Evolutionary conservation across 2,329 filamentous ascomycete genomes (phyloP).

Genomic region (Epicoccum nigrum): DNA sequence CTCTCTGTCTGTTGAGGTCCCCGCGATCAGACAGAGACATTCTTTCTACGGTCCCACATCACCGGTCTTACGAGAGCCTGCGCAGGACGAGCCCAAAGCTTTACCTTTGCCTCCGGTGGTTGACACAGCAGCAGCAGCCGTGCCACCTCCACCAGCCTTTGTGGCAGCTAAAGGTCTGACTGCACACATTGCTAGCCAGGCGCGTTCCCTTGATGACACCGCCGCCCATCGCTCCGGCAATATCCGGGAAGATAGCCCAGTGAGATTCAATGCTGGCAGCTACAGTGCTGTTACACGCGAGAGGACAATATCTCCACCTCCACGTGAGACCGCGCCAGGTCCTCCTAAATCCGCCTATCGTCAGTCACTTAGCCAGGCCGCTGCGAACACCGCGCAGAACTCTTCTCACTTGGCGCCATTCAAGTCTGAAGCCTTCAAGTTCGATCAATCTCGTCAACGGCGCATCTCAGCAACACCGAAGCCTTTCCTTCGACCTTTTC

Average conservation of each 20-base stretch:
- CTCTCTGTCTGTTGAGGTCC: slow-evolving; percentile 25
- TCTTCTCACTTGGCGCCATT: slow-evolving; percentile 14
- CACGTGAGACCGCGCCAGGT: slow-evolving; percentile 32
- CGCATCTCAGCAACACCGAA: slow-evolving; percentile 44
- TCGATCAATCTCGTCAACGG: slow-evolving; percentile 21
- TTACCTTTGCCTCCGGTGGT: neutral
- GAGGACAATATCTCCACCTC: slow-evolving; percentile 38
- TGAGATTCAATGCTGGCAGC: slow-evolving; percentile 32
- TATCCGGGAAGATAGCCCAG: slow-evolving; percentile 26
- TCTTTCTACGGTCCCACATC: slow-evolving; percentile 40
- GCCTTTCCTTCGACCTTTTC: slow-evolving; percentile 45
- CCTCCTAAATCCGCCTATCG: slow-evolving; percentile 33
- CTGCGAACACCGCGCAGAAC: slow-evolving; percentile 7
- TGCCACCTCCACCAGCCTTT: neutral
- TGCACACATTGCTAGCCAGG: slow-evolving; percentile 13
- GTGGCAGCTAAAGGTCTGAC: slow-evolving; percentile 13
- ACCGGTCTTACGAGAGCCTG: slow-evolving; percentile 26
- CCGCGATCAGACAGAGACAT: slow-evolving; percentile 34
- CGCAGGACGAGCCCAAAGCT: slow-evolving; percentile 8
- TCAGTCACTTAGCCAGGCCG: slow-evolving; percentile 31
- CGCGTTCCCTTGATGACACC: neutral
- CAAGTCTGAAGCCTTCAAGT: slow-evolving; percentile 16
- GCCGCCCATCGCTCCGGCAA: slow-evolving; percentile 5
- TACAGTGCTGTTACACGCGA: slow-evolving; percentile 36
- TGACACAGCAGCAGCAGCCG: neutral